A percentile compares a stretch with the other conserved stretches of the same genome.
These are phyloP conservation scores for Solanum piurae DNA, from an alignment of 257 asterid species.

Conservation along the genomic window DNA sequence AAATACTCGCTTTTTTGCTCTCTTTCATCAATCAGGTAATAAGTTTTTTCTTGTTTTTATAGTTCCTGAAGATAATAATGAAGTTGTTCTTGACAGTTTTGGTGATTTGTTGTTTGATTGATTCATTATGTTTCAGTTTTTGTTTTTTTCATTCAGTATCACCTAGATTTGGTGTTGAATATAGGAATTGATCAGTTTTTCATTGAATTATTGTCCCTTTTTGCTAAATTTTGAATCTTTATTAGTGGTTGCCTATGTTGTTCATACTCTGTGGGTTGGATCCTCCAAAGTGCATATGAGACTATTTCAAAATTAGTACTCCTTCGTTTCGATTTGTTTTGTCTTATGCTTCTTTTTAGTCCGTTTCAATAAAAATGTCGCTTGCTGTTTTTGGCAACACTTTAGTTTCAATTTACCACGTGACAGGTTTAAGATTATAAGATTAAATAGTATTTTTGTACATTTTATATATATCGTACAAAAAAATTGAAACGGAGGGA, in stretches of 20 bases:
- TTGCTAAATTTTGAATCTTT: background rate
- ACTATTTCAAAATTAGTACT: background rate
- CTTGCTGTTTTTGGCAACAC: background rate
- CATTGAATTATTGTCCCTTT: background rate
- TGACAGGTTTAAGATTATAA: background rate
- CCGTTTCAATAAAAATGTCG: background rate
- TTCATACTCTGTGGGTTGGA: background rate
- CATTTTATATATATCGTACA: background rate
- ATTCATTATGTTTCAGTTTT: background rate
- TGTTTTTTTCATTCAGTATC: background rate
- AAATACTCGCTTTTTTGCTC: slow-evolving; percentile 1
- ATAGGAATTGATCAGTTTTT: background rate
- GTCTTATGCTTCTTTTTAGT: background rate
- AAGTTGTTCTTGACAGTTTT: background rate
- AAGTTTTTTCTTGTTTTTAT: background rate
- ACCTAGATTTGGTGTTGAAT: background rate
- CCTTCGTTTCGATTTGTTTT: background rate
- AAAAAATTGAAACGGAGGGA: background rate
- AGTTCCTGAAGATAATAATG: background rate
- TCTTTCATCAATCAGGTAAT: slow-evolving; percentile 15
- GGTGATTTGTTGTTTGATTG: background rate
- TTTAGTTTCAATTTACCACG: background rate
- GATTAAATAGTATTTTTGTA: background rate
- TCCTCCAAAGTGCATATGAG: background rate
- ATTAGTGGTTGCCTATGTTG: background rate